These are phyloP conservation scores for Neonectria coccinea DNA, from an alignment of 2,329 filamentous ascomycete species.

Conservation along the genomic window DNA sequence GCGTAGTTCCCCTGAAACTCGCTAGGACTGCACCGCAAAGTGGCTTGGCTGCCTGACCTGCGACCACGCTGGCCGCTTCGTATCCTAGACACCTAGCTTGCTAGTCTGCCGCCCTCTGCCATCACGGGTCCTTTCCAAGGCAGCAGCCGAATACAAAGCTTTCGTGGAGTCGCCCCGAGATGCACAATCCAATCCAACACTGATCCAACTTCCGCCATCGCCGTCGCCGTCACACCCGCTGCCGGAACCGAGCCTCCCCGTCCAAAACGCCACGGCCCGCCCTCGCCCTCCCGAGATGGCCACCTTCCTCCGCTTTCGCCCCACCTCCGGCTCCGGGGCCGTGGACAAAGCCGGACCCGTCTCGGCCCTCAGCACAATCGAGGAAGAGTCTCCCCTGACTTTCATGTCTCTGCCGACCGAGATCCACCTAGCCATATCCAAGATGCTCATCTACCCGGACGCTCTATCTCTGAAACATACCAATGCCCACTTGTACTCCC, in stretches of 20 bases:
- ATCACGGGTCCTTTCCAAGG: slow-evolving; percentile 39
- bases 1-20: slow-evolving; percentile 36
- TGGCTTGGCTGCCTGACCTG: slow-evolving; percentile 39
- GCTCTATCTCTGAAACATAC: slow-evolving; percentile 77
- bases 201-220: background rate
- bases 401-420: slow-evolving; percentile 71
- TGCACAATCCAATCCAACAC: slow-evolving; percentile 5
- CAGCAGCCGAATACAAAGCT: slow-evolving; percentile 45
- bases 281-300: slow-evolving; percentile 33
- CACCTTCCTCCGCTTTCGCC: slow-evolving; percentile 37
- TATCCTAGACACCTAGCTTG: slow-evolving; percentile 16
- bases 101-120: slow-evolving; percentile 21
- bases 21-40: slow-evolving; percentile 32
- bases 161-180: slow-evolving; percentile 16
- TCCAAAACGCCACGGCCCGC: slow-evolving; percentile 8
- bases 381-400: slow-evolving; percentile 6
- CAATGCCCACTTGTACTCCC: slow-evolving; percentile 69
- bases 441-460: slow-evolving; percentile 75
- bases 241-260: background rate
- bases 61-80: slow-evolving; percentile 37
- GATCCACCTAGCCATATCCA: slow-evolving; percentile 72
- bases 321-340: slow-evolving; percentile 39
- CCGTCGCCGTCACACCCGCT: background rate
- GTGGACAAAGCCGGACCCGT: slow-evolving; percentile 17
- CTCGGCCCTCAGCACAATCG: background rate